phyloP scores from a whole-genome alignment of 139 green algal species.

The Trebouxia sp. region DNA sequence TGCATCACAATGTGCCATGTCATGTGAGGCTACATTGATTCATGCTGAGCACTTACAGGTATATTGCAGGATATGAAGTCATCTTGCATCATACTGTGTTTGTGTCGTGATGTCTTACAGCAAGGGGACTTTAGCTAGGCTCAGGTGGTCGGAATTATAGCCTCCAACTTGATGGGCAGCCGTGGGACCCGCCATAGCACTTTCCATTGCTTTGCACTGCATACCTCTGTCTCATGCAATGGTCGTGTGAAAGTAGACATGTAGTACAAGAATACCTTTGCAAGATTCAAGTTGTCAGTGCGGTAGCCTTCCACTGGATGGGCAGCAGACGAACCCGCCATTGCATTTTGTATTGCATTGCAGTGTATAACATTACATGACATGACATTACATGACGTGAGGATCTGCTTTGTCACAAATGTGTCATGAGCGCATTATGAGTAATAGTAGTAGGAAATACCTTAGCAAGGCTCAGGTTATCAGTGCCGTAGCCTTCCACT shows the following conservation, averaged over 20 bases:
- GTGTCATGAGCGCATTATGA: constrained; percentile 19
- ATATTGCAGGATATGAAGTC: too few species aligned
- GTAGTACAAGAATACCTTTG: constrained; percentile 16
- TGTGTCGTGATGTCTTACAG: too few species aligned
- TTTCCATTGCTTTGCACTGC: constrained; percentile 40
- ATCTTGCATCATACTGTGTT: too few species aligned
- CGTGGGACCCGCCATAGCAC: constrained; percentile 26
- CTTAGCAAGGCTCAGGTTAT: constrained; percentile 43
- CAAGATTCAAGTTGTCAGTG: constrained; percentile 38
- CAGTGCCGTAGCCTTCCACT: constrained; percentile 32
- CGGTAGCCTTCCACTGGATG: constrained; percentile 40
- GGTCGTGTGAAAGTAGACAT: constrained; percentile 33
- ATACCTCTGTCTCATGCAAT: too few species aligned
- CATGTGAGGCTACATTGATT: too few species aligned
- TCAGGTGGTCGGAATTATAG: constrained; percentile 35
- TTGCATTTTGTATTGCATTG: constrained; percentile 34
- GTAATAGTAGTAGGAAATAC: background rate
- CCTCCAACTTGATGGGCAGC: constrained; percentile 40
- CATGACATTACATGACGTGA: too few species aligned
- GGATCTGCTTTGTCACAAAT: background rate
- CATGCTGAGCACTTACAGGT: too few species aligned
- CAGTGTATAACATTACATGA: too few species aligned
- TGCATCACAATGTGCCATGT: too few species aligned
- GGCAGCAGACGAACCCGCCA: constrained; percentile 34
- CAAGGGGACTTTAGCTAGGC: too few species aligned